These are phyloP conservation scores for Phanerochaete sordida DNA, from an alignment of 768 basidiomycete genomes.

Conservation along the genomic window DNA sequence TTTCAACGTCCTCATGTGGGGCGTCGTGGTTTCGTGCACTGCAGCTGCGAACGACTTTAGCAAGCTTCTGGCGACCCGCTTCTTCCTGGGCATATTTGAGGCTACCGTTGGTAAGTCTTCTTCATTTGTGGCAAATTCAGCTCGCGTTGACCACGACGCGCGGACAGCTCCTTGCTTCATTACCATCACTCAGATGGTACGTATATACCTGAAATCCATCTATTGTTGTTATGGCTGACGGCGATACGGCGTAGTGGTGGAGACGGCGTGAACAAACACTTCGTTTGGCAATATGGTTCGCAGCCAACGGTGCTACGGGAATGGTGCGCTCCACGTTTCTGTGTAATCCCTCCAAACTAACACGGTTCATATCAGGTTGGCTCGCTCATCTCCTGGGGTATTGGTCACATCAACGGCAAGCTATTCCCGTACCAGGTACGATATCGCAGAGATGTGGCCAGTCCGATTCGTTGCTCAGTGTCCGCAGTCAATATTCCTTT, in stretches of 20 bases:
- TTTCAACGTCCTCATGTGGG: conserved; percentile 40
- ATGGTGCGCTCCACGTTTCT: conserved; percentile 26
- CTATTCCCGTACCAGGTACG: conserved; percentile 39
- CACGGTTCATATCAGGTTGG: conserved; percentile 28
- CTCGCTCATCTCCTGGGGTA: conserved; percentile 39
- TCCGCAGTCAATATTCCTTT: conserved; percentile 40
- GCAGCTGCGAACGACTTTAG: conserved; percentile 38
- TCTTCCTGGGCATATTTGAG: conserved; percentile 45
- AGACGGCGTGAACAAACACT: conserved; percentile 43
- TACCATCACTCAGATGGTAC: conserved; percentile 41
- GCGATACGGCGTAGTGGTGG: conserved; percentile 33
- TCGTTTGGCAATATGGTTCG: conserved; percentile 40
- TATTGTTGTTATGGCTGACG: too few species aligned
- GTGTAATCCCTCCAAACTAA: not conserved
- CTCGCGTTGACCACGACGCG: not conserved
- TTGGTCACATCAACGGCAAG: conserved; percentile 35
- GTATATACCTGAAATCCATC: not conserved
- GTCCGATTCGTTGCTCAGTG: not conserved
- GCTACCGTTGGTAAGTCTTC: conserved; percentile 38
- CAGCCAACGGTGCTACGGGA: conserved; percentile 38
- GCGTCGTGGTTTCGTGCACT: conserved; percentile 33
- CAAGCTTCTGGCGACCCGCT: conserved; percentile 36
- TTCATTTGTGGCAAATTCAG: not conserved
- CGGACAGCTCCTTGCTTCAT: conserved; percentile 48
- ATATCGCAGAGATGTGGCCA: not conserved